These are phyloP conservation scores for Nakazawaea wyomingensis DNA, from an alignment of 805 yeast genomes.

Conservation along the genomic window DNA sequence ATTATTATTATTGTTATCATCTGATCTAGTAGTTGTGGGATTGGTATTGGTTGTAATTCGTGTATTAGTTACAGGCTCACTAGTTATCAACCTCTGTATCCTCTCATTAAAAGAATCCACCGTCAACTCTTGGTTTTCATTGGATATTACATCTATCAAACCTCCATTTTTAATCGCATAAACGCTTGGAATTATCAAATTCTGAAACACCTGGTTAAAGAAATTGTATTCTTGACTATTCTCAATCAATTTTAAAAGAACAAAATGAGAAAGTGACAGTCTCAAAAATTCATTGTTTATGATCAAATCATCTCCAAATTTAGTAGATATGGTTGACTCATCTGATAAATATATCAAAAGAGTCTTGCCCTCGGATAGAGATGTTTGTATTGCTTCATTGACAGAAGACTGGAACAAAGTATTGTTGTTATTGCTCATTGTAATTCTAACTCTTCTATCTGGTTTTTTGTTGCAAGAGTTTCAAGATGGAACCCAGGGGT, in stretches of 20 bases:
- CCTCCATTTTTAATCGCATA: conserved; percentile 46
- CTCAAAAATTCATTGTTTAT: conserved; percentile 17
- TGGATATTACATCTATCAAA: conserved; percentile 38
- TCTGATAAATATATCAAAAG: conserved; percentile 35
- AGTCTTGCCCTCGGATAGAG: conserved; percentile 30
- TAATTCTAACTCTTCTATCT: no score
- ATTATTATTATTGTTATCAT: conserved; percentile 9
- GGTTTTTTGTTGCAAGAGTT: background rate
- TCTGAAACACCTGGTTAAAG: conserved; percentile 54
- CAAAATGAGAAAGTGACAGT: conserved; percentile 23
- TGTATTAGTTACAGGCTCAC: no score
- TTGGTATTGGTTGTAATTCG: no score
- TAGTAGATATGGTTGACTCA: conserved; percentile 19
- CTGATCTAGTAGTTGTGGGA: no score
- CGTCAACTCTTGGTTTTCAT: conserved; percentile 19
- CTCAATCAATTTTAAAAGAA: conserved; percentile 36
- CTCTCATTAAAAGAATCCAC: conserved; percentile 24
- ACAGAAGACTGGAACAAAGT: conserved; percentile 10
- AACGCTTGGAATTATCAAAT: conserved; percentile 48
- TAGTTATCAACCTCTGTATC: conserved; percentile 16
- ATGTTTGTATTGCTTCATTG: conserved; percentile 32
- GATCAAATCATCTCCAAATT: conserved; percentile 18
- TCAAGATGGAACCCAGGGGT: no score
- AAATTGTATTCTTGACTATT: conserved; percentile 38
- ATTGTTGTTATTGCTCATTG: background rate